phyloP scores from a whole-genome alignment of 2,329 filamentous ascomycete genomes.

The Didymella lethalis region DNA sequence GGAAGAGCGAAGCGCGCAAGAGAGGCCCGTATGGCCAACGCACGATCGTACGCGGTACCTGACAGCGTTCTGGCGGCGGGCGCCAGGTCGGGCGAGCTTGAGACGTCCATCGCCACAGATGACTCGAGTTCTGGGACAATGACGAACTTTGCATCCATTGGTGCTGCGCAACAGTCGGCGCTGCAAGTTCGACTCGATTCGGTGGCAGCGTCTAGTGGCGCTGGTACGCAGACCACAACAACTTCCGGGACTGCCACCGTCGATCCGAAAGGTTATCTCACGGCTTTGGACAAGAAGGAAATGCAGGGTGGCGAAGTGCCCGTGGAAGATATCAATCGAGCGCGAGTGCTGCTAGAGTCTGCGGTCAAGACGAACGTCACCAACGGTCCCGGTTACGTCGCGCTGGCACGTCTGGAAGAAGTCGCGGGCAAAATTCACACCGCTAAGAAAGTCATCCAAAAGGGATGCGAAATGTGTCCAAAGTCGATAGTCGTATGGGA shows the following conservation, averaged over 20 bases:
- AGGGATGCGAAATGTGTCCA: constrained; percentile 88
- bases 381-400: constrained; percentile 95
- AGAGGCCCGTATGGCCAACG: constrained; percentile 73
- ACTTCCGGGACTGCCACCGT: constrained; percentile 83
- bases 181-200: constrained; percentile 93
- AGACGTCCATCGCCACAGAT: constrained; percentile 75
- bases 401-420: constrained; percentile 90
- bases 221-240: constrained; percentile 68
- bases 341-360: constrained; percentile 89
- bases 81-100: constrained; percentile 79
- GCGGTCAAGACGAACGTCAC: constrained; percentile 97
- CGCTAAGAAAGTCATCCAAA: constrained; percentile 84
- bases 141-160: constrained; percentile 98
- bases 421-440: constrained; percentile 90
- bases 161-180: constrained; percentile 94
- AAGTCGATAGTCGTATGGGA: constrained; percentile 96
- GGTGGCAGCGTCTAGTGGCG: constrained; percentile 71
- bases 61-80: constrained; percentile 94
- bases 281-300: constrained; percentile 83
- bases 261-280: constrained; percentile 95
- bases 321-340: constrained; percentile 94
- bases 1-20: constrained; percentile 89
- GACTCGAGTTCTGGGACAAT: constrained; percentile 84
- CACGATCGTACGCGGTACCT: constrained; percentile 89
- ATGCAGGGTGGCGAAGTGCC: constrained; percentile 76